Base-by-base conservation (phyloP, 306 rosid genomes). In the Macrotyloma uniflorum region DNA sequence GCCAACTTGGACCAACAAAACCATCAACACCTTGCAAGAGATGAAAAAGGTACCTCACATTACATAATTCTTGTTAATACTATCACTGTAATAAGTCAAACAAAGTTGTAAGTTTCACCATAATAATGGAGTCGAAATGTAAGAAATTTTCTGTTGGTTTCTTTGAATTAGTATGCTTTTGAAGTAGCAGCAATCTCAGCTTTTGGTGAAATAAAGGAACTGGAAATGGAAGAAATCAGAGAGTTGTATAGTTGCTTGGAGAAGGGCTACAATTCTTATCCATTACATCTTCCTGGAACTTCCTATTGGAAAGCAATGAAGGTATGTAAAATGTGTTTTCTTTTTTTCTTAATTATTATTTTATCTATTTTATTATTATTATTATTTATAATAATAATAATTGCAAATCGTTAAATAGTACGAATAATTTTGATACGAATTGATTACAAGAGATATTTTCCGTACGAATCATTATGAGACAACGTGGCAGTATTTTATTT, bases 211-310 rank as follows among this genome's bases (percentile, higher is more conserved):
- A 85, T 80, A 46, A 72, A 64, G 40, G 91, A 88, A 62, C 8
- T 78, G 0, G 97, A 94, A 87, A 78, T 85, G 76, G 90, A 86
- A 23, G 87, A 84, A 76, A 90, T 91, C 40, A 91, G 87, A 76
- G 87, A 82, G n/a, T 47, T 91, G 19, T 94, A 91, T 72, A 61
- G 76, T 5, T 70, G 87, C 82, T 84, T 94, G 67, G 97, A 90
- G 84, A 94, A 91, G 57, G 98, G 98, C 63, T 94, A 94, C 67
- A 94, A 94, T 76, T 94, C 94, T 35, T 89, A 90, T 90, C 94
- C 97, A 40, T 76, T 89, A 18, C 76, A 90, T 83, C 81, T 94
- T 32, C 97, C 96, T 1, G 93, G 96, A 78, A 91, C 94, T 49
- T 88, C 83, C 28, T 94, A 86, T 45, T 88, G 82, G 76, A 86